Conservation (phyloP, 768 basidiomycete species). For the Candolleomyces eurysporus region DNA sequence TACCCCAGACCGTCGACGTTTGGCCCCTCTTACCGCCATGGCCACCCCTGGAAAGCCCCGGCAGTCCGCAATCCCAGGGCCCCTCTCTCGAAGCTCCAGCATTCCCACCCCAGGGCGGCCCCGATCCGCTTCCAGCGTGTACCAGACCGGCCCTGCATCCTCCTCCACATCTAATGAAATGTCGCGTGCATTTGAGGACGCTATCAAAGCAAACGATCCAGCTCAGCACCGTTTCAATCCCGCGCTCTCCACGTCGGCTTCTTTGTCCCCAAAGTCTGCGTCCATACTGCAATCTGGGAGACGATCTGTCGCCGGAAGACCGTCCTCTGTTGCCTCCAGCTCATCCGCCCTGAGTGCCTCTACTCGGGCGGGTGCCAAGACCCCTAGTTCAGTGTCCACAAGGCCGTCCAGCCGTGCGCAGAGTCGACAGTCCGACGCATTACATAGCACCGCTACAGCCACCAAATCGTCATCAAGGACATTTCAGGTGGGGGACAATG, state of each 20-base stretch:
- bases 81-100: constrained; percentile 33
- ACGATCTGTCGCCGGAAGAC: constrained; percentile 40
- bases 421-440: constrained; percentile 64
- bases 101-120: constrained; percentile 74
- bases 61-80: constrained; percentile 40
- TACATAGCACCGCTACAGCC: constrained; percentile 22
- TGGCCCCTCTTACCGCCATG: constrained; percentile 17
- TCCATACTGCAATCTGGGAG: constrained; percentile 51
- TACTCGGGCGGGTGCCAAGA: constrained; percentile 46
- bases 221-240: constrained; percentile 58
- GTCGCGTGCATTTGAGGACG: constrained; percentile 73
- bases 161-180: constrained; percentile 52
- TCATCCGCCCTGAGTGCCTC: constrained; percentile 37
- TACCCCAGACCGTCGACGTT: not conserved
- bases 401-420: constrained; percentile 48
- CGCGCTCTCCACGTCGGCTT: constrained; percentile 32
- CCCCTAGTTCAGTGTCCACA: constrained; percentile 35
- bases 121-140: constrained; percentile 59
- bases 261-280: constrained; percentile 47
- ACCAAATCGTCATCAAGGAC: constrained; percentile 37
- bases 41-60: constrained; percentile 42
- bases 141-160: constrained; percentile 28
- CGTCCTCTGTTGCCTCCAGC: constrained; percentile 62
- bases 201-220: constrained; percentile 79
- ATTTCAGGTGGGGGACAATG: constrained; percentile 77